Base-by-base conservation (phyloP, 2,329 filamentous ascomycete species). In the Corynespora cassiicola region DNA sequence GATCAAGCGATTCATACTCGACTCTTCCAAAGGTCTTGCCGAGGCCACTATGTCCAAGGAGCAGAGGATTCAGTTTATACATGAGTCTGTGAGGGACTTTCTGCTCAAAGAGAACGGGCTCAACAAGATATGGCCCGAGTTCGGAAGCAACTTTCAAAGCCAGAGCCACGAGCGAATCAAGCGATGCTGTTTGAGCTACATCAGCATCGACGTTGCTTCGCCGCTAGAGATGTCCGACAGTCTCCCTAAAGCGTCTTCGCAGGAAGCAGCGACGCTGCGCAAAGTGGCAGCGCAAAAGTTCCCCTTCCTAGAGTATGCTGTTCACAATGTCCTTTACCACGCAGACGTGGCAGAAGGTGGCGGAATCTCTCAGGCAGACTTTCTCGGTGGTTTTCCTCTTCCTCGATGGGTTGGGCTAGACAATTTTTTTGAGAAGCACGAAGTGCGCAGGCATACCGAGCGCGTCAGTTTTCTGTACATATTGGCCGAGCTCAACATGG, bases 231-330 rank as follows among this genome's bases (percentile, higher is more conserved):
- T 49, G 4, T 28, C 38, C 15, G 16, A 39, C 17, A 21, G 10
- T 6, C 25, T 45, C 18, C 36, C 23, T 14, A 49, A 47, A 18
- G 48, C 45, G 5, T 42, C 34, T 14, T 30, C 27, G 6, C 18
- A 2, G 9, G 3, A 40, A 29, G 42, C 44, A 14, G 22, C 14
- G 32, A 19, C 1, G 24, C 4, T 44, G 5, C 44, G 46, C 35
- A 27, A 28, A 9, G 23, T 20, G 20, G 47, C 54, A 8, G 39
- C 14, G 9, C 6, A 32, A 2, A 48, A 45, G 9, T 74, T 67
- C 35, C 72, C 75, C 1, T 77, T 82, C 29, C 56, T 81, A 5
- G 45, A 71, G 31, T 79, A 79, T 49, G 68, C 75, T 12, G 54
- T 67, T 11, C 45, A 55, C 5, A 61, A 73, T 35, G 25, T 76